Conservation (phyloP, 192 early-diverging fungal genomes). For the Paraglomus brasilianum region DNA sequence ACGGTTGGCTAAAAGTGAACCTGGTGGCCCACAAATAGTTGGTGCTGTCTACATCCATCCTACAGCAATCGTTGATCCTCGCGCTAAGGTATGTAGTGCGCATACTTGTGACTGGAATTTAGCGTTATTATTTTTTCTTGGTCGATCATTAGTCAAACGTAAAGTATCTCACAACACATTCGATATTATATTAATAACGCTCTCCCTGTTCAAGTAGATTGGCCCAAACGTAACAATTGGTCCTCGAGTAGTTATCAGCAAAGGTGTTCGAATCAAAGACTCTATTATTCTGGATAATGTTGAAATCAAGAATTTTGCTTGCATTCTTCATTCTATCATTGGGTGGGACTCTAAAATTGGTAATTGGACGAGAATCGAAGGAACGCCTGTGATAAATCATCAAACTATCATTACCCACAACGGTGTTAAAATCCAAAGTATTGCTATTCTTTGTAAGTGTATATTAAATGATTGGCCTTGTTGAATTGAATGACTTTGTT, state of each 20-base stretch:
- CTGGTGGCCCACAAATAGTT: conserved; percentile 72
- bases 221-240: conserved; percentile 97
- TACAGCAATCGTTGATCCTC: conserved; percentile 88
- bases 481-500: not conserved
- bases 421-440: conserved; percentile 89
- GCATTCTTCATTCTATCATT: conserved; percentile 84
- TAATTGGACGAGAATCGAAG: conserved; percentile 91
- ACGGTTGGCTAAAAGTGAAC: conserved; percentile 55
- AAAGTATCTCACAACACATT: not conserved
- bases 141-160: conserved; percentile 7
- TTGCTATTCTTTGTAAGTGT: conserved; percentile 78
- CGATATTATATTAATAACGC: not conserved
- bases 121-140: not conserved
- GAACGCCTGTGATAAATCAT: conserved; percentile 66
- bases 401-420: conserved; percentile 75
- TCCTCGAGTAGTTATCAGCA: conserved; percentile 81
- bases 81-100: conserved; percentile 60
- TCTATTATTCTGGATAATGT: conserved; percentile 91
- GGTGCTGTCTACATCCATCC: conserved; percentile 96
- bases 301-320: conserved; percentile 87
- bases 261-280: conserved; percentile 92
- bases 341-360: conserved; percentile 96
- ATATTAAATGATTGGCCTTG: not conserved
- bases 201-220: conserved; percentile 46
- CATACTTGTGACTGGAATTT: not conserved